Conservation (phyloP, 1,284 basidiomycete genomes). For the Leccinum brunneo-olivaceum region DNA sequence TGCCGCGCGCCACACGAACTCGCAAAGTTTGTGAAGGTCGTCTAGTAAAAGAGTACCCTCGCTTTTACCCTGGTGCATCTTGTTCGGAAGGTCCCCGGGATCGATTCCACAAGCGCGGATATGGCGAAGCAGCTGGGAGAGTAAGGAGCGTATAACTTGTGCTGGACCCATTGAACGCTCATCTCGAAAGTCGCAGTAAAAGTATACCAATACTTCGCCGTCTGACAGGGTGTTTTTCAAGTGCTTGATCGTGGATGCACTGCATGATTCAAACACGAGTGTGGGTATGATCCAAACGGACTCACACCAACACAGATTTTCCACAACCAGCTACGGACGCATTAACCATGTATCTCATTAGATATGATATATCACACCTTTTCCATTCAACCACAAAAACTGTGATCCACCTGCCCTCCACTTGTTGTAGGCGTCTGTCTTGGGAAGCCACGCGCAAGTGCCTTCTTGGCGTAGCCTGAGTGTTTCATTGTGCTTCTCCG, state of each 20-base stretch:
- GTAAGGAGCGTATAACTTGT: neutral
- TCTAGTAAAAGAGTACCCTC: neutral
- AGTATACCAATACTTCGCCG: conserved; percentile 1
- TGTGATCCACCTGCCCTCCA: neutral
- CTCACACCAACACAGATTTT: conserved; percentile 1
- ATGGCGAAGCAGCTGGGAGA: conserved; percentile 3
- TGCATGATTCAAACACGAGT: too few species aligned
- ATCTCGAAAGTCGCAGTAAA: conserved; percentile 6
- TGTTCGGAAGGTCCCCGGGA: neutral
- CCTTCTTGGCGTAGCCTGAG: neutral
- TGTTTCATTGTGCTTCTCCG: neutral
- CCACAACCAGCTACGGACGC: neutral
- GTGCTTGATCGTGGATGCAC: conserved; percentile 5
- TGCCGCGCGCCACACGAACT: neutral
- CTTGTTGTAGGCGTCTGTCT: neutral
- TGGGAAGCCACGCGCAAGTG: neutral
- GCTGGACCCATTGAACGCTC: neutral
- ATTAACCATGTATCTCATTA: neutral
- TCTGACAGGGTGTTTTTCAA: neutral
- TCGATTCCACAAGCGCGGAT: neutral
- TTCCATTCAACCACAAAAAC: neutral
- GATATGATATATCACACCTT: neutral
- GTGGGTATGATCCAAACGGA: neutral
- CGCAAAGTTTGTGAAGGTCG: neutral
- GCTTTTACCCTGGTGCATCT: conserved; percentile 1